Base-by-base conservation (phyloP, 2,329 filamentous ascomycete species). In the Colletotrichum theobromicola region DNA sequence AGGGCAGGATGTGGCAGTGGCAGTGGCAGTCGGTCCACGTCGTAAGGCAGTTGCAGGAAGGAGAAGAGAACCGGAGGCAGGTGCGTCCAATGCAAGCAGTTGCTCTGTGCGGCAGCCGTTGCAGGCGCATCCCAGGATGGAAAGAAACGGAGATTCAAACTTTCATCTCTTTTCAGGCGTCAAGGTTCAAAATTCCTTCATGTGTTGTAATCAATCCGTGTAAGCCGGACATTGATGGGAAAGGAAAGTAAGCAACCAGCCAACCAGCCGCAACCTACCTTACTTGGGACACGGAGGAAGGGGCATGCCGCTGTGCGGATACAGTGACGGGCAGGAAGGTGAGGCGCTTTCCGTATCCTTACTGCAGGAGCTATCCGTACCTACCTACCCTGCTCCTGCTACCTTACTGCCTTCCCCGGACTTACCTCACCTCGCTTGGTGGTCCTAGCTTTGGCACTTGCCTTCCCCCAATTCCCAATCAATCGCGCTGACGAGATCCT, bases 81-180 rank as follows among this genome's bases (percentile, higher is more conserved):
- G 72, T 72, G 71, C 71, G 67, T 60, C 42, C 42, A 21, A 66
- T 65, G 60, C 66, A 69, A 73, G 28, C 71, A 12, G 58, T 32
- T 73, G 71, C 57, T 53, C 70, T 68, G 70, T 72, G 70, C 57
- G 67, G 50, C 37, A 16, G n/a, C 30, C 55, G 53, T 68, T 68
- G 34, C 53, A 35, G 55, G 66, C 28, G 26, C 65, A 60, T 58
- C 32, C 53, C 34, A 34, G 50, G 53, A 21, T 16, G 50, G 34
- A 58, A 42, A 53, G n/a, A n/a, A 62, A 24, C 32, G 5, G 15
- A 26, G 21, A 21, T 35, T 62, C n/a, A 62, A 37, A 26, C 58
- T 21, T 4, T 46, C 42, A 46, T 3, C 42, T 46, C n/a, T 46
- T 46, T 37, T 42, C 15, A 28, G 32, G 34, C 32, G 34, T 42